Evolutionary conservation across 768 basidiomycete species (phyloP), one percentile per base, ranked within the genome.

Genomic region (Trichaptum fuscoviolaceum): DNA sequence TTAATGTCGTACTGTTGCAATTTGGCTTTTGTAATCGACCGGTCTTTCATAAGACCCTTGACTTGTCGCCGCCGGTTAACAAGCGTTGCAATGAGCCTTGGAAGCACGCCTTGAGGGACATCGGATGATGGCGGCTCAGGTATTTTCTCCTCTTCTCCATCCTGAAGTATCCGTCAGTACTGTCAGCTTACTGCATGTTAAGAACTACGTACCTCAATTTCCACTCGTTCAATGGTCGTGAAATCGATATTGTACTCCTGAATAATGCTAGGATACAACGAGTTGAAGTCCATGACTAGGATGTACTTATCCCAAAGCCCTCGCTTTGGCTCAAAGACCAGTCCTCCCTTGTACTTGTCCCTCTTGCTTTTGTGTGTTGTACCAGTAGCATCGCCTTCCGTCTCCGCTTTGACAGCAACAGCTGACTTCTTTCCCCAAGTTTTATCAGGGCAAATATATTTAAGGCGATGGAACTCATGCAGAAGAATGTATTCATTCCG

Each of bases 221-320:
- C 87, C 8, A 84, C 80, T 65, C 85, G 84, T 59, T 93, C 91
- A 23, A 99, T 89, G 0, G 97, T 99, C 10, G 97, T 99, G 73
- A 99, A 99, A 78, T 99, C 97, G 70, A 99, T 99, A 75, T 99
- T 99, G 75, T 93, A 99, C 81, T 99, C 97, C 73, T 99, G 97
- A 62, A 99, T 99, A 81, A 99, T 99, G 75, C 93, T 95, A 7
- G 97, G 97, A 75, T 99, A 99, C 65, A 99, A 83, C 68, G 95
- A 97, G 78, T 99, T 99, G 88, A 99, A 99, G 77, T 99, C 97
- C 97, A 99, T 99, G 77, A 99, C 97, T 20, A 99, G 84, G 77
- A 99, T 92, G 74, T 84, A 97, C 71, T 89, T 96, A 80, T 99
- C 97, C 93, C 94, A 99, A 57, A 99, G 80, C 12, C 96, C 94